A percentile compares a stretch with the other conserved stretches of the same genome.
These are phyloP conservation scores for Pyrenula aspistea DNA, from an alignment of 495 filamentous ascomycete genomes.

Conservation along the genomic window DNA sequence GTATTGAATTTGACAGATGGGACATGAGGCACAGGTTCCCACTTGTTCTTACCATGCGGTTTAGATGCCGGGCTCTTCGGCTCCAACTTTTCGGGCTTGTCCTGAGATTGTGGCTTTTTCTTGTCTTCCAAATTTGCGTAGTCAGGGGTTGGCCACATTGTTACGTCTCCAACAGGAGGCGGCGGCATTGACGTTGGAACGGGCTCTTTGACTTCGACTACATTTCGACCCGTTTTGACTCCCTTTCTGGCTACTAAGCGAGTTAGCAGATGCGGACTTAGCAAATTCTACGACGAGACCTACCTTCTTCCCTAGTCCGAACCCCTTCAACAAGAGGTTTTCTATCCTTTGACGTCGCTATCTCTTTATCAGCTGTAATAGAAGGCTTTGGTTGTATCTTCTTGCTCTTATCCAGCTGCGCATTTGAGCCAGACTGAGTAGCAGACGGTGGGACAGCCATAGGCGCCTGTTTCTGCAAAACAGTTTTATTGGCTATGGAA, in stretches of 20 bases:
- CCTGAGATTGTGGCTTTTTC: constrained; percentile 55
- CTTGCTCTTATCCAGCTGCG: constrained; percentile 17
- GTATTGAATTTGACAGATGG: constrained; percentile 77
- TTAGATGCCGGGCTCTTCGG: constrained; percentile 32
- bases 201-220: constrained; percentile 35
- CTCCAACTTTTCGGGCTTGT: constrained; percentile 59
- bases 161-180: constrained; percentile 58
- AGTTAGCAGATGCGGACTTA: not conserved
- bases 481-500: not conserved
- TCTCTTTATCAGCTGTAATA: constrained; percentile 29
- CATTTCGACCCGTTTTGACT: constrained; percentile 26
- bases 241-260: not conserved
- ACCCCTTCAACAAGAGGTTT: constrained; percentile 18
- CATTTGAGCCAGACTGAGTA: constrained; percentile 6
- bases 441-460: constrained; percentile 15
- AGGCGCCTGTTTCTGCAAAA: not conserved
- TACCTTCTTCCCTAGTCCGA: constrained; percentile 31
- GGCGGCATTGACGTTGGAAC: constrained; percentile 30
- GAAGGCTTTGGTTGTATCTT: constrained; percentile 28
- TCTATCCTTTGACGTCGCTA: constrained; percentile 20
- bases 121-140: constrained; percentile 62
- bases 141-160: constrained; percentile 84
- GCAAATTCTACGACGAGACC: not conserved
- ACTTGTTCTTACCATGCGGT: constrained; percentile 56
- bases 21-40: constrained; percentile 60